Base-by-base conservation (phyloP, 2,329 filamentous ascomycete species). In the Epichloe elymi region DNA sequence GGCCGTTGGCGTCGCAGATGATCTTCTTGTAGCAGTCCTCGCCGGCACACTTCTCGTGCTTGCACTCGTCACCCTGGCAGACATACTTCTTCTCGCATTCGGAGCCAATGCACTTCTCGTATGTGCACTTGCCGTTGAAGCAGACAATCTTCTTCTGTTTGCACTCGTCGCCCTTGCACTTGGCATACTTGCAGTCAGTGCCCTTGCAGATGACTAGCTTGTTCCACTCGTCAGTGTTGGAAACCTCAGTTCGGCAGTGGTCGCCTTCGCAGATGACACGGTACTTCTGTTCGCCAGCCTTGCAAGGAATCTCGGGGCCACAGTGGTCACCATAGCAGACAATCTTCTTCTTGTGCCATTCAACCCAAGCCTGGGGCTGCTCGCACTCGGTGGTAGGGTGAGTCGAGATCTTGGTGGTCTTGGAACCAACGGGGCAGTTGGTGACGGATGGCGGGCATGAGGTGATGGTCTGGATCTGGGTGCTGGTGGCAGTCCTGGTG, bases 321-420 rank as follows among this genome's bases (percentile, higher is more conserved):
- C 67, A 70, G 57, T 57, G 46, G 20, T 61, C 63, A 26, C 65
- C 65, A 53, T 60, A 61, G 59, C 66, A 67, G 59, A 66, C 60
- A 17, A 69, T 58, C 56, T 61, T 63, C 58, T 65, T 63, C 56
- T 59, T 57, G 55, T 60, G 54, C 56, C 56, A 60, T 49, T 58
- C 56, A 41, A 36, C 15, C 42, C 50, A 51, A 17, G 41, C 51
- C 30, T 37, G 47, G 26, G 45, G 44, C 30, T 43, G 10, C 15
- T 51, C 19, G 35, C 46, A 20, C 19, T n/a, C 48, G 15, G 58
- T 51, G 52, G 54, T 57, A 57, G 40, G 62, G 55, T 41, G 56
- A 4, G 54, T 54, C 43, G 51, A 59, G 51, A 54, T 42, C 41
- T 51, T 55, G 17, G 56, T 59, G 47, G 60, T 61, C 44, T 54